Conservation (phyloP, 345 rosid species). For the Mallotus nudiflorus region DNA sequence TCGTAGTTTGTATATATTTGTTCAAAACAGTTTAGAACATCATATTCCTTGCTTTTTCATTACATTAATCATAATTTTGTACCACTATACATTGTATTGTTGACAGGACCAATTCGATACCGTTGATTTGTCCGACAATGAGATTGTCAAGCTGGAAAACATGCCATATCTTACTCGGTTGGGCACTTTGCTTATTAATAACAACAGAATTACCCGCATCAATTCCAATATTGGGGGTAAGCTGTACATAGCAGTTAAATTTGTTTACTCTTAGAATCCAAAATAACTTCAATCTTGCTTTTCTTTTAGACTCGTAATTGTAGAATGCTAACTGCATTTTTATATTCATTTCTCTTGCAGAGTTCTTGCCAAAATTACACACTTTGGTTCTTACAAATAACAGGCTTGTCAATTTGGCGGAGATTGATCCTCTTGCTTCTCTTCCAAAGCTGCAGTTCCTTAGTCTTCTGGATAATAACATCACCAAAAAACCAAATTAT, state of each 20-base stretch:
- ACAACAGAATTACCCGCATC: constrained; percentile 91
- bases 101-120: constrained; percentile 98
- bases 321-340: not conserved
- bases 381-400: constrained; percentile 88
- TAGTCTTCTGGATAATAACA: constrained; percentile 85
- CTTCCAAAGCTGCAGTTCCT: constrained; percentile 86
- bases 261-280: not conserved
- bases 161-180: constrained; percentile 81
- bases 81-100: constrained; percentile 16
- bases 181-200: constrained; percentile 86
- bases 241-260: not conserved
- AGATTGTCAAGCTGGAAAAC: constrained; percentile 98
- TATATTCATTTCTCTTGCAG: constrained; percentile 40
- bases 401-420: constrained; percentile 95
- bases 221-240: constrained; percentile 90
- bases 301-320: no score
- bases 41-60: not conserved
- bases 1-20: not conserved
- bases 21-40: not conserved
- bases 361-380: constrained; percentile 87
- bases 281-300: not conserved
- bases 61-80: not conserved
- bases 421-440: constrained; percentile 93
- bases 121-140: constrained; percentile 92
- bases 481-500: constrained; percentile 89